Conservation (phyloP, 2,329 filamentous ascomycete genomes). For the Exophiala viscosa region DNA sequence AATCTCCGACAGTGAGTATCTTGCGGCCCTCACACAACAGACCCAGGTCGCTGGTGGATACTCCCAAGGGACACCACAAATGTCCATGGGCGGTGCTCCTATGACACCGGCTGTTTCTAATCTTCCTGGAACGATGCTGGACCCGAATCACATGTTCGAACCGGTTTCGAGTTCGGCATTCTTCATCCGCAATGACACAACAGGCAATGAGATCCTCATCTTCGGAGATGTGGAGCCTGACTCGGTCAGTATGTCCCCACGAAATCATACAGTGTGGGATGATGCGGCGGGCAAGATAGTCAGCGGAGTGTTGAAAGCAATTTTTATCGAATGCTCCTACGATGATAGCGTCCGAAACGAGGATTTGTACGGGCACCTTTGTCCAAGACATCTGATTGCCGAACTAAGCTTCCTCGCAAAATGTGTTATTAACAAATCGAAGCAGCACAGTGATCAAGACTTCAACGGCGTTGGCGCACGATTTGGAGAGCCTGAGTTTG, state of each 20-base stretch:
- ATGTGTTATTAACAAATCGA: constrained; percentile 55
- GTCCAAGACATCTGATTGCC: constrained; percentile 74
- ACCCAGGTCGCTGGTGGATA: constrained; percentile 14
- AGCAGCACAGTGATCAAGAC: constrained; percentile 32
- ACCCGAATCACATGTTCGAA: constrained; percentile 39
- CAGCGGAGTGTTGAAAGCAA: constrained; percentile 65
- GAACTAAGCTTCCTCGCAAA: constrained; percentile 70
- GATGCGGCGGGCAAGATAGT: constrained; percentile 84
- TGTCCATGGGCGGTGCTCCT: constrained; percentile 5
- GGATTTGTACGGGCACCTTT: constrained; percentile 81
- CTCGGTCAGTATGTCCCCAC: constrained; percentile 72
- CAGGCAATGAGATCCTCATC: constrained; percentile 75
- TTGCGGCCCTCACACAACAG: constrained; percentile 25
- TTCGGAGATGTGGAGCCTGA: constrained; percentile 97
- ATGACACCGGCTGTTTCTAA: constrained; percentile 19
- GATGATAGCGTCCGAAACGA: constrained; percentile 74
- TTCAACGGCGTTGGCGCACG: neutral
- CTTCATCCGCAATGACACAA: constrained; percentile 75
- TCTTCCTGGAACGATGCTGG: constrained; percentile 29
- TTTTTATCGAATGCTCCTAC: constrained; percentile 96
- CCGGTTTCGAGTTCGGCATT: constrained; percentile 77
- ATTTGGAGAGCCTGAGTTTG: neutral
- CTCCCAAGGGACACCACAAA: constrained; percentile 2
- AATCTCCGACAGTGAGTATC: constrained; percentile 29
- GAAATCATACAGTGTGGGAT: constrained; percentile 79